phyloP scores from a whole-genome alignment of 352 stramenopile genomes.

The Phytophthora citrophthora region DNA sequence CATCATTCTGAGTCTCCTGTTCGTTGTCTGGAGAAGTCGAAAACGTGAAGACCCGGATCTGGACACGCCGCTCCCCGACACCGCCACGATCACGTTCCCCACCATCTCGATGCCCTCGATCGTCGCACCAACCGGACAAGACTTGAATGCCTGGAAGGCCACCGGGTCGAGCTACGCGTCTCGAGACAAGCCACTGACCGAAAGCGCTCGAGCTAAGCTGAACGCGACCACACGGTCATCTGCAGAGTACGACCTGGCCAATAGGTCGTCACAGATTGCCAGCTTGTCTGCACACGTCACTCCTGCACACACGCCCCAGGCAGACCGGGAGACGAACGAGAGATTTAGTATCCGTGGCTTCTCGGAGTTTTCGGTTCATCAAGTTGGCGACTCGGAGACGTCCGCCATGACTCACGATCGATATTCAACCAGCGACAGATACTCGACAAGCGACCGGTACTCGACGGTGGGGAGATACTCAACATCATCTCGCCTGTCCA shows the following conservation, averaged over 20 bases:
- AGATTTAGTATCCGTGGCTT: constrained; percentile 36
- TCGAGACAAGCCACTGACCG: constrained; percentile 29
- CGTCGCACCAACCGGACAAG: constrained; percentile 10
- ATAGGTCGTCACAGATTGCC: constrained; percentile 24
- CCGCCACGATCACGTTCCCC: constrained; percentile 17
- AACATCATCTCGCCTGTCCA: constrained; percentile 32
- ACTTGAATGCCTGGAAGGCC: constrained; percentile 31
- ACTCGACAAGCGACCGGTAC: constrained; percentile 22
- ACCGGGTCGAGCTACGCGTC: constrained; percentile 28
- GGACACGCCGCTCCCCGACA: constrained; percentile 14
- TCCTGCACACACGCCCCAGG: constrained; percentile 1
- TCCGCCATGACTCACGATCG: constrained; percentile 17
- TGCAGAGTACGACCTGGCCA: constrained; percentile 30
- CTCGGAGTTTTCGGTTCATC: constrained; percentile 33
- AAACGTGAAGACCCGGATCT: constrained; percentile 10
- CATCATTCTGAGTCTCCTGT: constrained; percentile 38
- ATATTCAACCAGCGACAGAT: constrained; percentile 29
- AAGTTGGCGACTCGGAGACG: constrained; percentile 23
- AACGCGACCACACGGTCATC: constrained; percentile 29
- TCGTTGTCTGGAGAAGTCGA: constrained; percentile 29
- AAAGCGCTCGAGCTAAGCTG: constrained; percentile 25
- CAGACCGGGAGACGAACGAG: constrained; percentile 25
- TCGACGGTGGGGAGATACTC: constrained; percentile 32
- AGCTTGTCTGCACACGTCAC: constrained; percentile 11
- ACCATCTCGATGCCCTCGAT: constrained; percentile 9